Percentiles rank a stretch among this genome's conserved stretches.
Evolutionary conservation across 2,329 filamentous ascomycete genomes (phyloP).

Genomic region (Diaporthe ampelina): DNA sequence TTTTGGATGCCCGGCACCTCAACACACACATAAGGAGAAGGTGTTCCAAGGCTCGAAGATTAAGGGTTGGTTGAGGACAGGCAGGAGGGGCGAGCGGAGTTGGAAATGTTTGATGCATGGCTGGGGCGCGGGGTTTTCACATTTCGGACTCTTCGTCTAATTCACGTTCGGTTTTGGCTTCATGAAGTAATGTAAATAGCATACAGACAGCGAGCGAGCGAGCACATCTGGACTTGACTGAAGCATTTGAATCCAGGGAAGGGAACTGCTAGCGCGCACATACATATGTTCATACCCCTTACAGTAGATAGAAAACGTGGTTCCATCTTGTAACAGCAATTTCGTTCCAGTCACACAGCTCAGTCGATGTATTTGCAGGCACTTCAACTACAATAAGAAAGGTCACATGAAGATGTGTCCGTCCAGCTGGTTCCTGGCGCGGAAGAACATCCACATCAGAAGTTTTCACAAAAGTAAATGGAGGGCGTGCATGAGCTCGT

Average conservation of each 20-base stretch:
- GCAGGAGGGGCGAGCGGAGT: neutral
- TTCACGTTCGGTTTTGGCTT: neutral
- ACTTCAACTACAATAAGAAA: too few relatives aligned
- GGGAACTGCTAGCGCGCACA: conserved; percentile 1
- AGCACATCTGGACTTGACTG: conserved; percentile 31
- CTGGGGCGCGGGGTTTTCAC: neutral
- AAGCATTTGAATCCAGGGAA: conserved; percentile 22
- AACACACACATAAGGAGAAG: too few relatives aligned
- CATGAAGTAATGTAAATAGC: neutral
- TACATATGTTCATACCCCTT: conserved; percentile 16
- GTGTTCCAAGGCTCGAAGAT: neutral
- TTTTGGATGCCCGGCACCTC: too few relatives aligned
- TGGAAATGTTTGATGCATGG: neutral
- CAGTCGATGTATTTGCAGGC: too few relatives aligned
- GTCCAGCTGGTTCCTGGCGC: too few relatives aligned
- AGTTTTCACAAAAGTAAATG: too few relatives aligned
- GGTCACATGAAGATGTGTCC: too few relatives aligned
- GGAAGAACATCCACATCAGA: too few relatives aligned
- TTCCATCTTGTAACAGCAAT: neutral
- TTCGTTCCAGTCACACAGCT: too few relatives aligned
- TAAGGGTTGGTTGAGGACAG: neutral
- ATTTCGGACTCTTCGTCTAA: neutral
- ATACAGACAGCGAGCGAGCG: conserved; percentile 31
- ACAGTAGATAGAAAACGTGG: conserved; percentile 31
- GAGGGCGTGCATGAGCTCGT: too few relatives aligned